Conservation (phyloP, 352 stramenopile species). For the Pythium inflatum region DNA sequence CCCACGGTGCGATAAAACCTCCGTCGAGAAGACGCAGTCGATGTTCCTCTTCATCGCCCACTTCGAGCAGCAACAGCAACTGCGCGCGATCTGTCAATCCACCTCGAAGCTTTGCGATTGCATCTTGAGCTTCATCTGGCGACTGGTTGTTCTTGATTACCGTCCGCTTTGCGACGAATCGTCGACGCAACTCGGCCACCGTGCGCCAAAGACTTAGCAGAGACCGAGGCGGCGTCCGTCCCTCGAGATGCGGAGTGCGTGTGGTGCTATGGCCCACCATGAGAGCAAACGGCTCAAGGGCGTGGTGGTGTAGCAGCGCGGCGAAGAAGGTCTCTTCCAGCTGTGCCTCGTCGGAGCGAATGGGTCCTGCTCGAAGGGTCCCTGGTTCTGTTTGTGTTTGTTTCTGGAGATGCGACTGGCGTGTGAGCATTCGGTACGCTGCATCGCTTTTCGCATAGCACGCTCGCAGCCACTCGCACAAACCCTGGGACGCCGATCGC, state of each 20-base stretch:
- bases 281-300: conserved; percentile 34
- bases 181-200: conserved; percentile 52
- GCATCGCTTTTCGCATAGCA: conserved; percentile 52
- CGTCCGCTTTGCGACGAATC: conserved; percentile 30
- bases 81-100: conserved; percentile 19
- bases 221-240: conserved; percentile 15
- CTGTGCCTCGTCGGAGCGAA: conserved; percentile 12
- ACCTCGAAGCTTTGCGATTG: conserved; percentile 1
- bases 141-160: conserved; percentile 25
- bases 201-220: conserved; percentile 51
- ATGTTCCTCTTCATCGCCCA: conserved; percentile 34
- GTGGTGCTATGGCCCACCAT: conserved; percentile 34
- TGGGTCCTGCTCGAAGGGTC: background rate
- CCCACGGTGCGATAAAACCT: conserved; percentile 30
- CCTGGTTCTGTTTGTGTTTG: background rate
- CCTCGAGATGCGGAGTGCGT: too few relatives aligned
- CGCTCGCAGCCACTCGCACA: conserved; percentile 65
- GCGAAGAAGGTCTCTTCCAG: conserved; percentile 67
- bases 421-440: conserved; percentile 72
- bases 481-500: background rate
- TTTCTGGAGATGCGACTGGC: conserved; percentile 39
- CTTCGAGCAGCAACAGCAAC: conserved; percentile 22
- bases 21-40: conserved; percentile 26
- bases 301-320: conserved; percentile 61
- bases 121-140: background rate